Evolutionary conservation across 1,284 basidiomycete genomes (phyloP), one percentile per base, ranked within the genome.

Genomic region (Erythrobasidium hasegawianum): DNA sequence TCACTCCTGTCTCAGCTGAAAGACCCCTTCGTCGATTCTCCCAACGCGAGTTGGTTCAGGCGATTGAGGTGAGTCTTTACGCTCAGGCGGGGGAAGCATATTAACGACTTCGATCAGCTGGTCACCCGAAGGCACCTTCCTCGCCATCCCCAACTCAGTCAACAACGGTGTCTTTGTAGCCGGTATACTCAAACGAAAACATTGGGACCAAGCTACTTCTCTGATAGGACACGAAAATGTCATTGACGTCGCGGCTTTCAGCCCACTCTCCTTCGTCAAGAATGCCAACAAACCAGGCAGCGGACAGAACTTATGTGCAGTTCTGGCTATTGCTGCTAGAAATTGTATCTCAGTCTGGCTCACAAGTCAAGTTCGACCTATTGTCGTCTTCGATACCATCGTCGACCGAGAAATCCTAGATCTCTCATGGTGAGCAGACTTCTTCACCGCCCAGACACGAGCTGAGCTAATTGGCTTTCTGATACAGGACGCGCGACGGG

Each of bases 161-260:
- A 97, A 96, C 76, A 93, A 93, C 2, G 94, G 92, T 60, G 93
- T 98, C 9, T 99, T 98, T 77, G 95, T 97, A 55, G 93, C 94
- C 1, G 91, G 91, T 11, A 91, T 98, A 26, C 92, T 97, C 70
- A 87, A 89, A 5, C 83, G 95, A 33, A 92, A 94, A 57, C 40
- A 59, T 7, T 77, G 76, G 76, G 67, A 57, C 38, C 50, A 40
- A 10, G 72, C 71, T 39, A 72, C 75, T 14, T 92, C 88, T 70
- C 83, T 99, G 59, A 94, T 98, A 47, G 95, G 95, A 0, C 95
- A 99, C 75, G 91, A 95, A 76, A 96, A 97, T 74, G 95, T 93
- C 0, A 88, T 98, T n/a, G 89, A 96, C 79, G 93, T 96, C 53
- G 89, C 91, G 18, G 81, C 88, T 0, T 97, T 96, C 77, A 95